phyloP scores from a whole-genome alignment of 495 filamentous ascomycete genomes.

The Tuber magnatum region DNA sequence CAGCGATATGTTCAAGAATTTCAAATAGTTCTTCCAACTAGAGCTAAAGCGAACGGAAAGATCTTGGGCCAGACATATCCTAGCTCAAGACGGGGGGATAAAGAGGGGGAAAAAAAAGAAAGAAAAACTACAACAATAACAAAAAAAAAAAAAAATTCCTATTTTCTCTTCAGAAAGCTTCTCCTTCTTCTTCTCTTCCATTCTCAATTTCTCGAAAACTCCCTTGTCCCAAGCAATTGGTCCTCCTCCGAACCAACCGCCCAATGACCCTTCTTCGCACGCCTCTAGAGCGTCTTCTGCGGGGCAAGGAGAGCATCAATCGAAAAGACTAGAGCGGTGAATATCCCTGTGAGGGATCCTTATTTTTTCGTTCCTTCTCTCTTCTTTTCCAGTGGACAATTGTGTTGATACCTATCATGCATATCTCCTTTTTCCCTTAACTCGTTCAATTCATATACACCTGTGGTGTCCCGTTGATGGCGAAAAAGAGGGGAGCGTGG shows the following conservation, averaged over 20 bases:
- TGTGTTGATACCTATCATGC: neutral
- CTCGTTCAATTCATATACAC: neutral
- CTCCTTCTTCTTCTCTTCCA: conserved; percentile 12
- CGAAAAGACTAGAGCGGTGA: neutral
- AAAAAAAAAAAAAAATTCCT: neutral
- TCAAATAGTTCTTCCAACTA: conserved; percentile 42
- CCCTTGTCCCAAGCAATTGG: neutral
- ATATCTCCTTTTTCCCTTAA: neutral
- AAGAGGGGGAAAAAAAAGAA: neutral
- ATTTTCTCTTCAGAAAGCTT: conserved; percentile 3
- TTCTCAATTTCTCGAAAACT: conserved; percentile 12
- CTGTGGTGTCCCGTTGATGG: neutral
- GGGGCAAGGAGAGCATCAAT: neutral
- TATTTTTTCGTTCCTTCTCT: neutral
- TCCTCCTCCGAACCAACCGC: neutral
- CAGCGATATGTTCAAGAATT: conserved; percentile 55
- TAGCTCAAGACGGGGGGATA: neutral
- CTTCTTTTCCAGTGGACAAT: neutral
- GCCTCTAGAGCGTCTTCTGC: neutral
- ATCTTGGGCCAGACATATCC: neutral
- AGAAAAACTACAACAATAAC: neutral
- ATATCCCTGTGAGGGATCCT: neutral
- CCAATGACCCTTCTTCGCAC: neutral
- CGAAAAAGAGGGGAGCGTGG: neutral
- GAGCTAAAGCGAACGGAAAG: neutral